phyloP scores from a whole-genome alignment of 495 filamentous ascomycete genomes.

The Aspergillus leporis region DNA sequence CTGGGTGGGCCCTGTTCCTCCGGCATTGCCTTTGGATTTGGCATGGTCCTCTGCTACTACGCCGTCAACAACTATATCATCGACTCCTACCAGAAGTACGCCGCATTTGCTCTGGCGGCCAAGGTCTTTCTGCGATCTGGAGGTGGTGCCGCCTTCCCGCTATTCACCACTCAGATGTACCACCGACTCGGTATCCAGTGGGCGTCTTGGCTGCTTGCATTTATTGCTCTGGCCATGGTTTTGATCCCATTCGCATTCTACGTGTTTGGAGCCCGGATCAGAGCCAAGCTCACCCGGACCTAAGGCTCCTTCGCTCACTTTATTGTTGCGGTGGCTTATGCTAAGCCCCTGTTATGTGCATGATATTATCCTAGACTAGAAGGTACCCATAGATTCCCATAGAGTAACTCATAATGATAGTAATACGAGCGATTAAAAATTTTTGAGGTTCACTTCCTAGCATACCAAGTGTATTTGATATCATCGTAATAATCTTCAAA shows the following conservation, averaged over 20 bases:
- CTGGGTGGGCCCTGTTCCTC: constrained; percentile 63
- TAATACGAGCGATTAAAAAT: no score
- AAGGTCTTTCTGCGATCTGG: constrained; percentile 37
- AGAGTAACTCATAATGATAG: no score
- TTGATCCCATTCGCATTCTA: constrained; percentile 49
- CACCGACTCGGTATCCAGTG: constrained; percentile 53
- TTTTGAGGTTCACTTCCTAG: no score
- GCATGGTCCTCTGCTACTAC: constrained; percentile 68
- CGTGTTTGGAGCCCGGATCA: constrained; percentile 25
- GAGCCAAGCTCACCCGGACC: constrained; percentile 22
- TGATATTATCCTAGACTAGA: no score
- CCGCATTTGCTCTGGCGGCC: constrained; percentile 35
- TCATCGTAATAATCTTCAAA: no score
- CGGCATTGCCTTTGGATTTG: constrained; percentile 66
- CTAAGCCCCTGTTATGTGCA: no score
- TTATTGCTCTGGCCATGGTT: constrained; percentile 50
- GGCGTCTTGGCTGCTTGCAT: constrained; percentile 56
- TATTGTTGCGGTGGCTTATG: no score
- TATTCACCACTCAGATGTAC: constrained; percentile 55
- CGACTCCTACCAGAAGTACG: constrained; percentile 57
- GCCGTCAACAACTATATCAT: constrained; percentile 70
- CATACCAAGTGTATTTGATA: no score
- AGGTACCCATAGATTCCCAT: no score
- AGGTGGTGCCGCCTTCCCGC: constrained; percentile 44
- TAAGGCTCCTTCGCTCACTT: constrained; percentile 1